phyloP scores from a whole-genome alignment of 2,329 filamentous ascomycete genomes.

The Pseudohalonectria lignicola region DNA sequence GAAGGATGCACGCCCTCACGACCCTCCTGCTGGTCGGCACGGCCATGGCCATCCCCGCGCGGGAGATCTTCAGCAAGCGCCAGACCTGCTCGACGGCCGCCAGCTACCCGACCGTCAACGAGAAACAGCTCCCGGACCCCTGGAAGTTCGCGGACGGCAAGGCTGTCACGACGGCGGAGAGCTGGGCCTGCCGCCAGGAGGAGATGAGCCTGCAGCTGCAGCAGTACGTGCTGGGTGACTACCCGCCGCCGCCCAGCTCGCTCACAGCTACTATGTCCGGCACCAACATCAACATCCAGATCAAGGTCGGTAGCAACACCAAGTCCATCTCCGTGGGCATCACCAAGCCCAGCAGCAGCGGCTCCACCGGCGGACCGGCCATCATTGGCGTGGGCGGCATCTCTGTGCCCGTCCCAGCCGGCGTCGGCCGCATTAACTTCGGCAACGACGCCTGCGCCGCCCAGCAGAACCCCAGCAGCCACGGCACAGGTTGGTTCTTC shows the following conservation, averaged over 20 bases:
- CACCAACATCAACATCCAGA: slow-evolving; percentile 8
- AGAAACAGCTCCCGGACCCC: slow-evolving; percentile 26
- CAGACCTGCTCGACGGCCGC: slow-evolving; percentile 3
- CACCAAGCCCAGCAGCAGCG: slow-evolving; percentile 24
- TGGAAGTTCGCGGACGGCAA: slow-evolving; percentile 30
- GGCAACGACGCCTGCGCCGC: slow-evolving; percentile 42
- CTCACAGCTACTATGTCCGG: slow-evolving; percentile 24
- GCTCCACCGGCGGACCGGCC: slow-evolving; percentile 32
- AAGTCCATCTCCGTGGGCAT: slow-evolving; percentile 29
- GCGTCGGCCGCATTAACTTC: slow-evolving; percentile 43
- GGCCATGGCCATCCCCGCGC: slow-evolving; percentile 20
- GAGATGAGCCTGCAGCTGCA: slow-evolving; percentile 32
- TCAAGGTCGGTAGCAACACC: slow-evolving; percentile 21
- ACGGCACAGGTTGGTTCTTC: slow-evolving; percentile 45
- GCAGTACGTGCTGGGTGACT: slow-evolving; percentile 33
- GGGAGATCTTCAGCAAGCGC: slow-evolving; percentile 18
- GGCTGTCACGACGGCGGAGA: slow-evolving; percentile 24
- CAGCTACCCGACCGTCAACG: slow-evolving; percentile 17
- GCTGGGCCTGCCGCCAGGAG: slow-evolving; percentile 31
- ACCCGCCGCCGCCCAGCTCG: slow-evolving; percentile 28
- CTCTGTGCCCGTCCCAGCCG: slow-evolving; percentile 38
- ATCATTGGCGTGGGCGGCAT: slow-evolving; percentile 41
- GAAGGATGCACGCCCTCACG: slow-evolving; percentile 17
- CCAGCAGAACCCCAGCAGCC: slow-evolving; percentile 29
- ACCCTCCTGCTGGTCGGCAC: slow-evolving; percentile 21